A percentile compares a stretch with the other conserved stretches of the same genome.
Evolutionary conservation across 257 asterid genomes (phyloP).

Genomic region (Verbascum thapsus): DNA sequence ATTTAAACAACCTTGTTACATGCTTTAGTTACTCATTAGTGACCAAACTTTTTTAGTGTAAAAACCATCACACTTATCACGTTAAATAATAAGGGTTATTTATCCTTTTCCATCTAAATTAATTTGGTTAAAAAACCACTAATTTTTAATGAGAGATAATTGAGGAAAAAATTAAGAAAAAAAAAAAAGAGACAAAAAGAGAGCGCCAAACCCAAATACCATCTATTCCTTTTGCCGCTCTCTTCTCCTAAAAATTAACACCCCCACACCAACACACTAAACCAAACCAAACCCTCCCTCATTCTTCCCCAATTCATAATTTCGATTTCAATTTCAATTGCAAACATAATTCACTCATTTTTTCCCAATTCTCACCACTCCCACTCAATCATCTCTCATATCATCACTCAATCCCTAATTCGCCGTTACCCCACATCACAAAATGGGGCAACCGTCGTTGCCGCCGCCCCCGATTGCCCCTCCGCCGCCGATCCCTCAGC

Average conservation of each 20-base stretch:
- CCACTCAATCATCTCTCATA: slow-evolving; percentile 28
- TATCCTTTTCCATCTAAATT: too few species aligned
- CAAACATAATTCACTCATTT: too few species aligned
- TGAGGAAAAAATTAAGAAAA: too few species aligned
- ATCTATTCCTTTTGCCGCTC: slow-evolving; percentile 49
- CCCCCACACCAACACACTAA: not conserved
- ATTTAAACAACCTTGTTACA: too few species aligned
- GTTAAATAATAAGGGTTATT: too few species aligned
- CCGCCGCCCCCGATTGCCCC: slow-evolving; percentile 64
- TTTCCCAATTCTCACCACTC: slow-evolving; percentile 31
- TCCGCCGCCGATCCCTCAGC: slow-evolving; percentile 49
- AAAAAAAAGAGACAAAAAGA: not conserved
- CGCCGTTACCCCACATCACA: slow-evolving; percentile 8
- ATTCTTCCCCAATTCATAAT: slow-evolving; percentile 25
- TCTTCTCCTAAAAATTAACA: slow-evolving; percentile 19
- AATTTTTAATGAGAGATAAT: too few species aligned
- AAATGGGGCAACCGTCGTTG: slow-evolving; percentile 79
- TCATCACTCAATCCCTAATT: slow-evolving; percentile 12
- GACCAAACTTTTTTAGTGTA: too few species aligned
- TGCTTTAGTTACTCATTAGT: too few species aligned
- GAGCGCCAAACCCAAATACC: slow-evolving; percentile 53
- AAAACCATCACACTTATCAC: too few species aligned
- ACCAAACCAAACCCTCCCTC: slow-evolving; percentile 34
- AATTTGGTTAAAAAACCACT: too few species aligned
- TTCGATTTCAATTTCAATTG: slow-evolving; percentile 24